Conservation (phyloP, 2,329 filamentous ascomycete species). For the Trichoderma sp. region DNA sequence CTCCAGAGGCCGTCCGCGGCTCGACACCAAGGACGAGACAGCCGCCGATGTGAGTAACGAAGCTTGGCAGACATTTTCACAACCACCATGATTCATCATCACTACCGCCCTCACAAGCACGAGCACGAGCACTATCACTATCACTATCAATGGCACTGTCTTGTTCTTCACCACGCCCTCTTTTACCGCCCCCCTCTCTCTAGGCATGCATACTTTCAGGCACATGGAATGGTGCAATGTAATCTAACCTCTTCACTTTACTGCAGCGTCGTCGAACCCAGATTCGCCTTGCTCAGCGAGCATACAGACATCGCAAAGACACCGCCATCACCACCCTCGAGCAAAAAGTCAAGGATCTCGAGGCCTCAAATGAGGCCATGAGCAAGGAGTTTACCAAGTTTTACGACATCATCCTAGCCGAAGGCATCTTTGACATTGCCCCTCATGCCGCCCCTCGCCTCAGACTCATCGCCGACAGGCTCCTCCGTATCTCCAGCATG, state of each 20-base stretch:
- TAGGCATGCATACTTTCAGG: not conserved
- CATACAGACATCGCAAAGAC: slow-evolving; percentile 83
- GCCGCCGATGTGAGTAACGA: slow-evolving; percentile 68
- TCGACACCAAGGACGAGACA: slow-evolving; percentile 75
- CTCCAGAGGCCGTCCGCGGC: slow-evolving; percentile 67
- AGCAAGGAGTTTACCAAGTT: slow-evolving; percentile 66
- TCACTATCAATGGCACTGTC: not conserved
- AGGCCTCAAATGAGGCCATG: slow-evolving; percentile 69
- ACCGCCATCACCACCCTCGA: slow-evolving; percentile 72
- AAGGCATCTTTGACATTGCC: slow-evolving; percentile 55
- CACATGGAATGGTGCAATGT: not conserved
- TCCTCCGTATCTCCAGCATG: slow-evolving; percentile 53
- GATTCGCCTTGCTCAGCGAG: slow-evolving; percentile 80
- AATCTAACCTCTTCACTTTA: slow-evolving; percentile 24
- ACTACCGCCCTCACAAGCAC: no score
- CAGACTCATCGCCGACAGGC: slow-evolving; percentile 54
- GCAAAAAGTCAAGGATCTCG: slow-evolving; percentile 65
- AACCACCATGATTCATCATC: not conserved
- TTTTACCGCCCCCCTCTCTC: not conserved
- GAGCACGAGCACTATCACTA: no score
- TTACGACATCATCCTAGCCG: slow-evolving; percentile 57
- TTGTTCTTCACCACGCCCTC: not conserved
- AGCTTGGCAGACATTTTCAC: not conserved
- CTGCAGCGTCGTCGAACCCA: slow-evolving; percentile 75
- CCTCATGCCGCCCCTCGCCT: slow-evolving; percentile 58